Evolutionary conservation across 78 protist species (phyloP).

Genomic region (Tieghemostelium lacteum): DNA sequence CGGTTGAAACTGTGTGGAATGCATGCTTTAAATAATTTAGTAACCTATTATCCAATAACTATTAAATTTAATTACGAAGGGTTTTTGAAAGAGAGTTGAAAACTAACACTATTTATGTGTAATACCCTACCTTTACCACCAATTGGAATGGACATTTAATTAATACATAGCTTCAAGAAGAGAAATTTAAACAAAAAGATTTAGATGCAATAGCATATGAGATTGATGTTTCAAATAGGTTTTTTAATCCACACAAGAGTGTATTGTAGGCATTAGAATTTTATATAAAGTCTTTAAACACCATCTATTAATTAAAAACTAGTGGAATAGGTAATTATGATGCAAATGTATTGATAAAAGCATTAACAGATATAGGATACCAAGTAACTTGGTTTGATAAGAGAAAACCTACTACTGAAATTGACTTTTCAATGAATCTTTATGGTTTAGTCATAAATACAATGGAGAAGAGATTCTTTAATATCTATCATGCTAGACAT

Average conservation of each 20-base stretch:
- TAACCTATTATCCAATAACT: not conserved
- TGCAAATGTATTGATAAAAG: slow-evolving; percentile 57
- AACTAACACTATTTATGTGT: not conserved
- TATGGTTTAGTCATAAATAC: slow-evolving; percentile 44
- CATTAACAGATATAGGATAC: slow-evolving; percentile 6
- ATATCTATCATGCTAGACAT: slow-evolving; percentile 38
- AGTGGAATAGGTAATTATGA: slow-evolving; percentile 73
- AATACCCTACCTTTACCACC: too few relatives aligned
- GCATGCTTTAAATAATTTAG: slow-evolving; percentile 66
- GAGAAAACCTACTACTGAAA: slow-evolving; percentile 1
- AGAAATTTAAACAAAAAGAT: slow-evolving; percentile 16
- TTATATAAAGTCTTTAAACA: not conserved
- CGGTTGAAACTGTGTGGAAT: slow-evolving; percentile 40
- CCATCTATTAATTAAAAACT: not conserved
- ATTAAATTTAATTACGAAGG: not conserved
- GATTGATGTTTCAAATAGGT: slow-evolving; percentile 35
- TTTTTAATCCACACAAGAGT: slow-evolving; percentile 56
- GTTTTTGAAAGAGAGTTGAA: not conserved
- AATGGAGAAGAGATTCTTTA: not conserved
- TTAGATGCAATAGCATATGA: slow-evolving; percentile 44
- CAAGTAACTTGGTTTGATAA: slow-evolving; percentile 71
- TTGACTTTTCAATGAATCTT: not conserved
- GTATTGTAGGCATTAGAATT: slow-evolving; percentile 7
- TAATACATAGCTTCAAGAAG: slow-evolving; percentile 30
- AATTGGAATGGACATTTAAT: too few relatives aligned